Percentiles rank a stretch among this genome's conserved stretches.
These are phyloP conservation scores for Apiospora arundinis DNA, from an alignment of 2,329 filamentous ascomycete genomes.

Conservation along the genomic window DNA sequence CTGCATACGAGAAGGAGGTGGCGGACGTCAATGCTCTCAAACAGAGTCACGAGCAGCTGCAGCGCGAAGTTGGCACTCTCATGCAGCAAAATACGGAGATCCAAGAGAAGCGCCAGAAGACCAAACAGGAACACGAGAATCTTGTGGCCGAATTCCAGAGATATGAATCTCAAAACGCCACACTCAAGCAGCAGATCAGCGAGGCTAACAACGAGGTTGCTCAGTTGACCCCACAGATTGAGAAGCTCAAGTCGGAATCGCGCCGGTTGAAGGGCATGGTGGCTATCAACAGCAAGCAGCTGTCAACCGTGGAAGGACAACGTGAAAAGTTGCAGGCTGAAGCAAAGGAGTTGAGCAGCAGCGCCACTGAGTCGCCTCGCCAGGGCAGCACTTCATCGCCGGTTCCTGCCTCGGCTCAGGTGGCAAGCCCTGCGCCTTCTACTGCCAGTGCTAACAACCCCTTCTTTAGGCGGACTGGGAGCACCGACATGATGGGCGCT, in stretches of 20 bases:
- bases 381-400: slow-evolving; percentile 60
- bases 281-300: slow-evolving; percentile 98
- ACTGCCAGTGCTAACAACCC: slow-evolving; percentile 85
- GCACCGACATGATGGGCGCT: slow-evolving; percentile 63
- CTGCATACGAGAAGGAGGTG: slow-evolving; percentile 92
- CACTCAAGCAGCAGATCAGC: slow-evolving; percentile 85
- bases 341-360: slow-evolving; percentile 71
- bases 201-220: slow-evolving; percentile 82
- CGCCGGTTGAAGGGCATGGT: slow-evolving; percentile 95
- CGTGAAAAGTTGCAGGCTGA: slow-evolving; percentile 86
- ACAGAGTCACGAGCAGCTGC: slow-evolving; percentile 73
- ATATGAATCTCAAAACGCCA: slow-evolving; percentile 88
- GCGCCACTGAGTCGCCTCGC: slow-evolving; percentile 62
- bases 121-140: slow-evolving; percentile 83
- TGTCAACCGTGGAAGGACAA: slow-evolving; percentile 87
- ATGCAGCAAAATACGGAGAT: slow-evolving; percentile 84
- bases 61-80: slow-evolving; percentile 83
- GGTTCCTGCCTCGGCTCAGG: slow-evolving; percentile 50
- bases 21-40: slow-evolving; percentile 84
- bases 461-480: slow-evolving; percentile 80
- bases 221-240: slow-evolving; percentile 86
- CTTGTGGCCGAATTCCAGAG: slow-evolving; percentile 75
- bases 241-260: slow-evolving; percentile 90
- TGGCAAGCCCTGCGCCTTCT: slow-evolving; percentile 74
- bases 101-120: slow-evolving; percentile 80